These are phyloP conservation scores for Diaporthe aspalathi DNA, from an alignment of 2,329 filamentous ascomycete species.

Conservation along the genomic window DNA sequence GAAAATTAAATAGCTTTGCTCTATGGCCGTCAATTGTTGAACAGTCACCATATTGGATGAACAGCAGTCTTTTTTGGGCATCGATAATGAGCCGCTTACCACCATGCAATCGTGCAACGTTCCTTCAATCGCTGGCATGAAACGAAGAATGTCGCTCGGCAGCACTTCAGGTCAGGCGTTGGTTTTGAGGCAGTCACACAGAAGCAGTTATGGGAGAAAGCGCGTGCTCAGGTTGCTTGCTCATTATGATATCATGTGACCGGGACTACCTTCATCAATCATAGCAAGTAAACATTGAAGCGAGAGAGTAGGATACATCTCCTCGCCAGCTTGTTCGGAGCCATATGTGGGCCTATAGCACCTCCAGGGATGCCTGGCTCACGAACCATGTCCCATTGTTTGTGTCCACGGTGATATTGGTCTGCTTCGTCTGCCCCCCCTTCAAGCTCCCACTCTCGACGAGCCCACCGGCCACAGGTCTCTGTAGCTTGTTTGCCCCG, in stretches of 20 bases:
- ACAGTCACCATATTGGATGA: not conserved
- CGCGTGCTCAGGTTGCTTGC: too few relatives aligned
- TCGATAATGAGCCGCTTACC: not conserved
- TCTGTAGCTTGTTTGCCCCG: constrained; percentile 68
- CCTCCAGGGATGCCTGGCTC: constrained; percentile 14
- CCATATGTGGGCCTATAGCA: not conserved
- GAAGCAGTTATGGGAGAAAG: too few relatives aligned
- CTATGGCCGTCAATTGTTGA: not conserved
- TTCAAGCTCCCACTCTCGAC: constrained; percentile 68
- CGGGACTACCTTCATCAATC: too few relatives aligned
- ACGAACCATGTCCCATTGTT: constrained; percentile 28
- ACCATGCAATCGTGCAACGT: not conserved
- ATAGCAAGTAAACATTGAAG: too few relatives aligned
- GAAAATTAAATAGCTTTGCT: not conserved
- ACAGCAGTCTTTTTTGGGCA: not conserved
- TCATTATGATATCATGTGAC: too few relatives aligned
- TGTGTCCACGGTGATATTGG: constrained; percentile 31
- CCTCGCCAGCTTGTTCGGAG: too few relatives aligned
- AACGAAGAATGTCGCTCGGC: too few relatives aligned
- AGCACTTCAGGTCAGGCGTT: too few relatives aligned
- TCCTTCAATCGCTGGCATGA: too few relatives aligned
- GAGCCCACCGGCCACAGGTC: constrained; percentile 54
- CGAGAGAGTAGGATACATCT: too few relatives aligned
- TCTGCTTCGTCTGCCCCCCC: constrained; percentile 47
- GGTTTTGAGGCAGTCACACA: too few relatives aligned